Evolutionary conservation across 805 yeast genomes (phyloP), one percentile per base, ranked within the genome.

Genomic region (Wickerhamomyces alni): DNA sequence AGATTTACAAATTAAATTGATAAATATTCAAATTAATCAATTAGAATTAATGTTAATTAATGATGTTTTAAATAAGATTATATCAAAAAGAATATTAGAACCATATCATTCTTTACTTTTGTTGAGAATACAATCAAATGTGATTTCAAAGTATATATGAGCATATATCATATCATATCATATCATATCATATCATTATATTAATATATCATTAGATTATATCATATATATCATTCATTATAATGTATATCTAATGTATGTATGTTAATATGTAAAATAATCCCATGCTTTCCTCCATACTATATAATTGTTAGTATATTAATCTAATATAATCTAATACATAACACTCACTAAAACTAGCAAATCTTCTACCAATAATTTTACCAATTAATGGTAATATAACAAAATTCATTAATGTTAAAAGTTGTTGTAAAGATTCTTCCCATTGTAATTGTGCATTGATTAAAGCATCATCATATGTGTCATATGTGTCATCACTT

Each of bases 381-480:
- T 79, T 81, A 4, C 89, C 89, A 16, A 80, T 50, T 42, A 82
- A 53, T 2, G 93, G 93, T 38, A 82, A 62, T 27, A 82, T 50
- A 12, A 83, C 76, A 58, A 77, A 69, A 40, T 72, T 74, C 26
- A 80, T 58, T 27, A 81, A 66, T n/a, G 74, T 73, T 30, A 67
- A 68, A 40, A 83, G 54, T 56, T 82, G 88, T 33, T 63, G 62
- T 35, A 82, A 44, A 27, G 82, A 77, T 49, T 79, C 84, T 38
- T 82, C 84, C 88, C 88, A 82, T 50, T 82, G 87, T 47, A 76
- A 69, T 49, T 80, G 84, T 1, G 86, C 81, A 27, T 75, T 61
- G 16, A 57, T 45, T 35, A 63, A 39, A 8, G 56, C 58, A 11
- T 36, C 41, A 11, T 48, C 52, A 11, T 45, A 39, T 13, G 47